Evolutionary conservation across 768 basidiomycete genomes (phyloP).

Genomic region (Hirschioporus abietinus): DNA sequence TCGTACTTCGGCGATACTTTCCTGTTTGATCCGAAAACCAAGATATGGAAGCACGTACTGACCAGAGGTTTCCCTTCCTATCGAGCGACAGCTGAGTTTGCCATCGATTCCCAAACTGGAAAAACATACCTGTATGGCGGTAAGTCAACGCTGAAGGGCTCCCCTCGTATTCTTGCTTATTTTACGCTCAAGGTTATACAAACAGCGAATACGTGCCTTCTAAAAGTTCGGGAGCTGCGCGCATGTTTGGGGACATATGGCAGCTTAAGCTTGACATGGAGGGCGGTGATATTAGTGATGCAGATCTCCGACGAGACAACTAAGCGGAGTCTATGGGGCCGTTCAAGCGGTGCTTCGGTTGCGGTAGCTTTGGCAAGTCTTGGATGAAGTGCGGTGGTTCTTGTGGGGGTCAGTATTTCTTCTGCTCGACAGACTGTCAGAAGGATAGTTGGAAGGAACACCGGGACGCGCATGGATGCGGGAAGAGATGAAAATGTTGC

Average conservation of each 20-base stretch:
- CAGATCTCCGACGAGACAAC: conserved; percentile 32
- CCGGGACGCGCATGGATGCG: background rate
- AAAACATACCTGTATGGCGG: conserved; percentile 34
- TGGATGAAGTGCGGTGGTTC: conserved; percentile 37
- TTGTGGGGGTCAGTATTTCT: background rate
- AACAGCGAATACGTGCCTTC: conserved; percentile 33
- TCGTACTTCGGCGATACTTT: conserved; percentile 40
- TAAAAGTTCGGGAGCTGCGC: conserved; percentile 21
- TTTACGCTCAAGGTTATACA: conserved; percentile 20
- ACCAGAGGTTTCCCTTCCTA: conserved; percentile 39
- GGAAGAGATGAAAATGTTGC: background rate
- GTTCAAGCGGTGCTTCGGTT: conserved; percentile 36
- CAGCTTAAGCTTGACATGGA: conserved; percentile 31
- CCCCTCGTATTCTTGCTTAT: background rate
- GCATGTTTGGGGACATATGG: conserved; percentile 34
- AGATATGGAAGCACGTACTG: conserved; percentile 33
- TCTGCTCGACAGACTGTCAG: background rate
- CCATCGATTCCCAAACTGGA: conserved; percentile 30
- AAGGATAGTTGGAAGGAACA: background rate
- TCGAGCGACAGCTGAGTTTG: conserved; percentile 29
- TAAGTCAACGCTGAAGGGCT: background rate
- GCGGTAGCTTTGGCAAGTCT: conserved; percentile 27
- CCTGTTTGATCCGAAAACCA: conserved; percentile 22
- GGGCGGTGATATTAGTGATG: conserved; percentile 31
- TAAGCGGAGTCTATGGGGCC: conserved; percentile 33